Evolutionary conservation across 2,329 filamentous ascomycete species (phyloP).

Genomic region (Penicillium polonicum): DNA sequence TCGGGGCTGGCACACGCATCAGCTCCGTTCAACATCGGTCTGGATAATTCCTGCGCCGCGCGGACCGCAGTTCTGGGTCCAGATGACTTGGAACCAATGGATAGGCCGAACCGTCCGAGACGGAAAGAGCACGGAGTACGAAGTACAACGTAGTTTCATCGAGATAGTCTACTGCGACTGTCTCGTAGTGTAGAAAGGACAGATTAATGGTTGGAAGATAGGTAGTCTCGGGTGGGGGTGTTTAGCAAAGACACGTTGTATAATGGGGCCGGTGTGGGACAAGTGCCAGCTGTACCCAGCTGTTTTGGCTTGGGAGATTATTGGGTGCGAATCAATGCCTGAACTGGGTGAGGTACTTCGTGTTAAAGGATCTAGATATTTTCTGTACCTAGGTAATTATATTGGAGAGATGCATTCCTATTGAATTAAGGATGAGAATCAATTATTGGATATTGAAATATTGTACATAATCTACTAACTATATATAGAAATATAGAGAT

Average conservation of each 20-base stretch:
- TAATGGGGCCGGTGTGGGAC: slow-evolving; percentile 18
- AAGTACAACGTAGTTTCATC: neutral
- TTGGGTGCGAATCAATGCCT: slow-evolving; percentile 8
- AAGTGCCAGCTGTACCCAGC: slow-evolving; percentile 1
- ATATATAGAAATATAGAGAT: neutral
- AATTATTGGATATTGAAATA: neutral
- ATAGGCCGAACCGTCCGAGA: neutral
- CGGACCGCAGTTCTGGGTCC: slow-evolving; percentile 16
- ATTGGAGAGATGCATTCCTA: neutral
- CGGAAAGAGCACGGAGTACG: neutral
- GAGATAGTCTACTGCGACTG: neutral
- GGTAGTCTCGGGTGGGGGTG: slow-evolving; percentile 9
- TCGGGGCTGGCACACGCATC: slow-evolving; percentile 5
- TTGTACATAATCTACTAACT: neutral
- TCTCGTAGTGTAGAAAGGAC: neutral
- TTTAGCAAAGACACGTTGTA: slow-evolving; percentile 19
- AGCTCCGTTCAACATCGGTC: neutral
- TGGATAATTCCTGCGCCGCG: slow-evolving; percentile 7
- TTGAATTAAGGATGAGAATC: neutral
- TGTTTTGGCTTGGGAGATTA: neutral
- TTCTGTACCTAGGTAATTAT: neutral
- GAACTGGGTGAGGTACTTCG: neutral
- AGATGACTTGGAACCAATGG: slow-evolving; percentile 12
- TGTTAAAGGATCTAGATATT: neutral
- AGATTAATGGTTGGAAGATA: neutral